These are phyloP conservation scores for Magnolia officinalis DNA, from an alignment of 164 flowering plant genomes.

Conservation along the genomic window DNA sequence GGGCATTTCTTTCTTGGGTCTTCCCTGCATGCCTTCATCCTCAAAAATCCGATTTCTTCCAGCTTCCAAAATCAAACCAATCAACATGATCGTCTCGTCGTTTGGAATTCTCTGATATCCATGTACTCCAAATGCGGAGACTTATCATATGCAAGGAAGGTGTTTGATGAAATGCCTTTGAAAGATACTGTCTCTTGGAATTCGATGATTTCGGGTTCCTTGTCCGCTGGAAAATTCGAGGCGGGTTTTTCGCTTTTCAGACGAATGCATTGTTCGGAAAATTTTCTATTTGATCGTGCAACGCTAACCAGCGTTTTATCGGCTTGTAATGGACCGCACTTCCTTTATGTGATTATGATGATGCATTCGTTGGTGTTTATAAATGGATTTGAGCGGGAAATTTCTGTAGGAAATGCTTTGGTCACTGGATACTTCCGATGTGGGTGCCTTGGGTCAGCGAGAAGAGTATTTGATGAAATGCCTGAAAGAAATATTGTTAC, in stretches of 20 bases:
- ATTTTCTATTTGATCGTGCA: constrained; percentile 48
- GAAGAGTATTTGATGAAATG: constrained; percentile 64
- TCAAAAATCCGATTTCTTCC: constrained; percentile 36
- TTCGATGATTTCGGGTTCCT: constrained; percentile 50
- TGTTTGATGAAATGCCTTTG: constrained; percentile 65
- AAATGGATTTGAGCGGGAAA: constrained; percentile 51
- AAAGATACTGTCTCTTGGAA: constrained; percentile 86
- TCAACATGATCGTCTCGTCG: constrained; percentile 22
- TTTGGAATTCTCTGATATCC: constrained; percentile 68
- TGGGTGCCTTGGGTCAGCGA: constrained; percentile 37
- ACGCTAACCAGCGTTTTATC: constrained; percentile 70
- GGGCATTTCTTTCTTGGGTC: constrained; percentile 47
- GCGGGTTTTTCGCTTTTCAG: constrained; percentile 49
- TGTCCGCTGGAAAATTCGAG: constrained; percentile 33
- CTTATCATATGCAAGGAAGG: constrained; percentile 33
- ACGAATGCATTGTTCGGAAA: constrained; percentile 31
- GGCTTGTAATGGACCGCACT: constrained; percentile 37
- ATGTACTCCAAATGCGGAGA: constrained; percentile 54
- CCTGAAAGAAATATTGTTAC: constrained; percentile 60
- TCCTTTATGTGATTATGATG: constrained; percentile 33
- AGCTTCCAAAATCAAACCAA: neutral
- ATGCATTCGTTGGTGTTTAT: constrained; percentile 51
- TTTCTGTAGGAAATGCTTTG: constrained; percentile 76
- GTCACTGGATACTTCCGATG: constrained; percentile 64
- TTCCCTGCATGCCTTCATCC: constrained; percentile 62